Evolutionary conservation across 352 stramenopile genomes (phyloP).

Genomic region (Pythium utonaiense): DNA sequence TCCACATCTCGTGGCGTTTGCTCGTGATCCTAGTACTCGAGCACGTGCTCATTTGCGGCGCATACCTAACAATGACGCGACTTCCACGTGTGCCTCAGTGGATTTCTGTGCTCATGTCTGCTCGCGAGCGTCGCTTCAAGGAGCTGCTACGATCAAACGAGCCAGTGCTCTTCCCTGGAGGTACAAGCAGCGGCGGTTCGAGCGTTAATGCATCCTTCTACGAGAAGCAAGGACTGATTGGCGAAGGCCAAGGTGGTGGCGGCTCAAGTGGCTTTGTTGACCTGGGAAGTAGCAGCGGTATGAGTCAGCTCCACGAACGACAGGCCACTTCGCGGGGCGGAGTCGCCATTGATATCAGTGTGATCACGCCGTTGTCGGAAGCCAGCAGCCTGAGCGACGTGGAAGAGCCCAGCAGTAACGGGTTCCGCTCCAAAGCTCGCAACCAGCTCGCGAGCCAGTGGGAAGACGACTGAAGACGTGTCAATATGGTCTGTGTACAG

Average conservation of each 20-base stretch:
- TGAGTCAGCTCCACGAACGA: conserved; percentile 12
- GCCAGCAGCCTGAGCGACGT: conserved; percentile 24
- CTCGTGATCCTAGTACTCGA: conserved; percentile 30
- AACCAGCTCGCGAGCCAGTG: conserved; percentile 30
- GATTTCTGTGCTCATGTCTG: conserved; percentile 30
- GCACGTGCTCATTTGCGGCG: conserved; percentile 28
- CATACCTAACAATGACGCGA: conserved; percentile 31
- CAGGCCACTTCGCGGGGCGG: conserved; percentile 10
- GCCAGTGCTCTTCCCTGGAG: conserved; percentile 18
- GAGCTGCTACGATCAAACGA: conserved; percentile 29
- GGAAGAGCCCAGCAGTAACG: conserved; percentile 30
- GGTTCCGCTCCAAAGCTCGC: conserved; percentile 21
- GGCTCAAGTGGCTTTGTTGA: conserved; percentile 19
- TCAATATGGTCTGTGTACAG: too few relatives aligned
- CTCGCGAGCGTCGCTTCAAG: conserved; percentile 34
- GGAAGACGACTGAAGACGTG: conserved; percentile 22
- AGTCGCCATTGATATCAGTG: conserved; percentile 25
- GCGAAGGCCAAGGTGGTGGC: not conserved
- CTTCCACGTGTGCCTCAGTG: conserved; percentile 24
- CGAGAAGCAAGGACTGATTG: conserved; percentile 10
- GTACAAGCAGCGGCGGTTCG: not conserved
- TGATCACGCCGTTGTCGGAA: conserved; percentile 24
- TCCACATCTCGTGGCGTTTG: conserved; percentile 32
- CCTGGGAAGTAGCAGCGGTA: conserved; percentile 3
- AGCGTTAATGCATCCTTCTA: not conserved